A percentile compares a stretch with the other conserved stretches of the same genome.
These are phyloP conservation scores for Alternaria infectoria DNA, from an alignment of 2,329 filamentous ascomycete genomes.

Conservation along the genomic window DNA sequence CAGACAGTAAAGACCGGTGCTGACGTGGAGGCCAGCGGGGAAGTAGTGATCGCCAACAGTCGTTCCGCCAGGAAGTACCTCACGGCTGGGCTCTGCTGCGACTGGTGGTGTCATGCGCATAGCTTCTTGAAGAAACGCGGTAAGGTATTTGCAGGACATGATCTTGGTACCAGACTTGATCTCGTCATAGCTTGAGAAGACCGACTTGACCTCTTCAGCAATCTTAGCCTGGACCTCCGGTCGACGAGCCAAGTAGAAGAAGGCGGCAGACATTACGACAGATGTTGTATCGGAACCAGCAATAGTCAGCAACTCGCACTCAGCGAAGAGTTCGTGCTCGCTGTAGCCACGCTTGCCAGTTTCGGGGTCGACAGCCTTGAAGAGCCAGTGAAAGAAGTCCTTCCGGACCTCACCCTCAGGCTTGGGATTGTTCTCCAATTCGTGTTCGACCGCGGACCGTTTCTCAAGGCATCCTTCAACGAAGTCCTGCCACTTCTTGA, in stretches of 20 bases:
- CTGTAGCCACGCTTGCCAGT: constrained; percentile 45
- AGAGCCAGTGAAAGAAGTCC: constrained; percentile 53
- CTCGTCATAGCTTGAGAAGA: constrained; percentile 24
- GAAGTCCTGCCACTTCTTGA: constrained; percentile 23
- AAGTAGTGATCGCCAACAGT: constrained; percentile 25
- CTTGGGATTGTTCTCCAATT: constrained; percentile 20
- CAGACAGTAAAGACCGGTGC: constrained; percentile 22
- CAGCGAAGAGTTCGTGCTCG: constrained; percentile 47
- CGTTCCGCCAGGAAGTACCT: constrained; percentile 28
- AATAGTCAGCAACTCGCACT: constrained; percentile 29
- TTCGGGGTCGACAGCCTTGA: constrained; percentile 50
- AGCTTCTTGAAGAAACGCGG: constrained; percentile 28
- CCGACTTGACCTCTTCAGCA: constrained; percentile 21
- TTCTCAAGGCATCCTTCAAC: constrained; percentile 22
- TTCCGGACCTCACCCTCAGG: constrained; percentile 32
- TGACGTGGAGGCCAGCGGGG: constrained; percentile 21
- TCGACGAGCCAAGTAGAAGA: constrained; percentile 29
- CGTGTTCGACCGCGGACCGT: constrained; percentile 17
- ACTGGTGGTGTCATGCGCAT: constrained; percentile 31
- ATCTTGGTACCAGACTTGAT: constrained; percentile 26
- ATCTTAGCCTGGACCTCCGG: constrained; percentile 22
- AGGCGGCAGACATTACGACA: constrained; percentile 21
- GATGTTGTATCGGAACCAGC: constrained; percentile 34
- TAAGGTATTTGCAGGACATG: constrained; percentile 27
- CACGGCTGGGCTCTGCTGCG: constrained; percentile 24